Evolutionary conservation across 2,329 filamentous ascomycete species (phyloP).

Genomic region (Paecilomyces variotii): DNA sequence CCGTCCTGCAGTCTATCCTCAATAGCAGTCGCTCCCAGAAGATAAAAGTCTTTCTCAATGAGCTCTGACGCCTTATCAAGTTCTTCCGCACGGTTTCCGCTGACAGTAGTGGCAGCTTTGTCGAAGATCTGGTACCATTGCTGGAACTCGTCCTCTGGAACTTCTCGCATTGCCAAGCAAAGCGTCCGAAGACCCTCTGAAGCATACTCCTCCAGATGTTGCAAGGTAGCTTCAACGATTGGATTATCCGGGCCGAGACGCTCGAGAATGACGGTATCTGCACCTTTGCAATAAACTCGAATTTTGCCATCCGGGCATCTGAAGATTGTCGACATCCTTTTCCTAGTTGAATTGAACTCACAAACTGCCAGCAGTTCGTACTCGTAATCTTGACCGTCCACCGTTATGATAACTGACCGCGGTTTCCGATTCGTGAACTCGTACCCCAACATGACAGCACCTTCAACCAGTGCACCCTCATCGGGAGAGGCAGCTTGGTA

Average conservation of each 20-base stretch:
- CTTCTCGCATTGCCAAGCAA: slow-evolving; percentile 87
- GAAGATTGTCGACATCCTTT: slow-evolving; percentile 97
- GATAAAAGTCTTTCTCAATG: slow-evolving; percentile 83
- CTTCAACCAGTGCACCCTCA: slow-evolving; percentile 92
- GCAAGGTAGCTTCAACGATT: slow-evolving; percentile 78
- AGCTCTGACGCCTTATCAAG: slow-evolving; percentile 95
- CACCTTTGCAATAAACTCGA: slow-evolving; percentile 88
- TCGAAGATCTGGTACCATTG: slow-evolving; percentile 86
- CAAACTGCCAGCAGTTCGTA: slow-evolving; percentile 95
- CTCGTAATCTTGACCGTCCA: slow-evolving; percentile 63
- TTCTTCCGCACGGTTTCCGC: slow-evolving; percentile 87
- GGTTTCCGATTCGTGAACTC: slow-evolving; percentile 87
- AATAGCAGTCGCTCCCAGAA: slow-evolving; percentile 92
- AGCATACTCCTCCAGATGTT: slow-evolving; percentile 97
- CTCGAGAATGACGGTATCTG: slow-evolving; percentile 95
- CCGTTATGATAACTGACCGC: slow-evolving; percentile 73
- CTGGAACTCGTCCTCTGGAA: slow-evolving; percentile 79
- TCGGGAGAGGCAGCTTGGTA: slow-evolving; percentile 97
- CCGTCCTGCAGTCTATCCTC: slow-evolving; percentile 96
- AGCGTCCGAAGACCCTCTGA: slow-evolving; percentile 91
- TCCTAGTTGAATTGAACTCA: slow-evolving; percentile 96
- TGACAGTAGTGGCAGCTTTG: slow-evolving; percentile 78
- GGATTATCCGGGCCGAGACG: slow-evolving; percentile 76
- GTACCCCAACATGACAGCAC: slow-evolving; percentile 78
- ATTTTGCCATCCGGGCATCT: slow-evolving; percentile 94